These are phyloP conservation scores for Mycena sp. DNA, from an alignment of 1,284 basidiomycete species.

Conservation along the genomic window DNA sequence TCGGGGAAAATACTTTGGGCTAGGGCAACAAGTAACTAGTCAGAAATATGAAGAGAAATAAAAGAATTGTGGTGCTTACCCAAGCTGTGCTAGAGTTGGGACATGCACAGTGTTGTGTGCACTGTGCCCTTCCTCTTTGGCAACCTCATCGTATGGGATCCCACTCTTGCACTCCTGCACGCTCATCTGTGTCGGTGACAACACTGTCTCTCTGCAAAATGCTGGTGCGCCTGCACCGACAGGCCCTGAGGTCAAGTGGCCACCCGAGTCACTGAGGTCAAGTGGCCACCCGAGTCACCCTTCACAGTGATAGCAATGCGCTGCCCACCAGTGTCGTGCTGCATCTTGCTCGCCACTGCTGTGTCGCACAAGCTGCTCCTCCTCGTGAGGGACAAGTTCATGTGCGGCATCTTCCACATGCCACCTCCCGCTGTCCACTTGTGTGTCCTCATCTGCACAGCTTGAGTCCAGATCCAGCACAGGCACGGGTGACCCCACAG, in stretches of 20 bases:
- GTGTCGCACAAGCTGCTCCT: slow-evolving; percentile 62
- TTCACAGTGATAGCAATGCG: slow-evolving; percentile 61
- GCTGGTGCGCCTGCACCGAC: slow-evolving; percentile 30
- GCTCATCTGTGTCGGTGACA: slow-evolving; percentile 65
- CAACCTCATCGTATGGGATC: slow-evolving; percentile 61
- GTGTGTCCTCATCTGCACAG: too few species aligned
- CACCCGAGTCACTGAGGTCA: too few species aligned
- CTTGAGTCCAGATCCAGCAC: neutral
- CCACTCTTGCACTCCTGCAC: slow-evolving; percentile 60
- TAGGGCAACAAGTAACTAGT: too few species aligned
- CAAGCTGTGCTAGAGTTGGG: too few species aligned
- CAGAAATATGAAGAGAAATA: too few species aligned
- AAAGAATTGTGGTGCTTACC: too few species aligned
- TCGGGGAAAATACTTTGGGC: too few species aligned
- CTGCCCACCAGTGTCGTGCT: slow-evolving; percentile 60
- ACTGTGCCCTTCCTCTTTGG: slow-evolving; percentile 70
- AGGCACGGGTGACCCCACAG: slow-evolving; percentile 2
- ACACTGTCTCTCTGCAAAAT: slow-evolving; percentile 45
- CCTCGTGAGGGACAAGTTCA: slow-evolving; percentile 73
- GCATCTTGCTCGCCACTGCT: slow-evolving; percentile 55
- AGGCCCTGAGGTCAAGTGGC: slow-evolving; percentile 59
- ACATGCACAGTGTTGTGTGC: too few species aligned
- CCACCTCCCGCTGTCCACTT: slow-evolving; percentile 38
- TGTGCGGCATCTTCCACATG: slow-evolving; percentile 75
- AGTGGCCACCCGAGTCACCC: too few species aligned